Conservation (phyloP, 805 yeast genomes). For the Maudiozyma saulgeensis region DNA sequence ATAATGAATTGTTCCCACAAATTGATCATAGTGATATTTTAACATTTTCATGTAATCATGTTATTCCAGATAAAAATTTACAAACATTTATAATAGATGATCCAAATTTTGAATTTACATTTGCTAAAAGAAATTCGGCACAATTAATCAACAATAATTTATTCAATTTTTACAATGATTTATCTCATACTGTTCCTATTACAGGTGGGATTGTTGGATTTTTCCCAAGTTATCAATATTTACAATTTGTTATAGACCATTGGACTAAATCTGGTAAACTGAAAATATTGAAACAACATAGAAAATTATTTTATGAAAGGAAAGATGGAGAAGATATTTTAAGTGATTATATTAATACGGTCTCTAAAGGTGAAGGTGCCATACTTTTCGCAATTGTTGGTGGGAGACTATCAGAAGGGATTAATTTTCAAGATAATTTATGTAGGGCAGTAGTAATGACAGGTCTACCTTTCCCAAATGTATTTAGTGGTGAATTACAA, state of each 20-base stretch:
- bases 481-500: conserved; percentile 68
- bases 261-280: conserved; percentile 43
- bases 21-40: conserved; percentile 34
- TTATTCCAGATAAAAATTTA: conserved; percentile 64
- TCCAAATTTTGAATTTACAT: conserved; percentile 54
- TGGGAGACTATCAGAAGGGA: conserved; percentile 88
- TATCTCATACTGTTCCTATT: conserved; percentile 37
- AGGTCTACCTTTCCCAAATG: conserved; percentile 86
- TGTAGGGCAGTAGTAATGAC: conserved; percentile 81
- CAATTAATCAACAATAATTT: conserved; percentile 37
- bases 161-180: conserved; percentile 28
- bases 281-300: conserved; percentile 30
- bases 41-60: conserved; percentile 70
- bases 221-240: conserved; percentile 75
- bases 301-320: conserved; percentile 51
- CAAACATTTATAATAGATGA: conserved; percentile 44
- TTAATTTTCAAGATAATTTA: conserved; percentile 78
- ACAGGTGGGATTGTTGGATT: conserved; percentile 67
- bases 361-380: conserved; percentile 42
- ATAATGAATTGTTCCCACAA: conserved; percentile 56
- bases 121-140: conserved; percentile 44
- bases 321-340: conserved; percentile 39
- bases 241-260: conserved; percentile 37
- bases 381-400: conserved; percentile 79
- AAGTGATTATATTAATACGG: conserved; percentile 38